These are phyloP conservation scores for Xylariales sp. DNA, from an alignment of 2,329 filamentous ascomycete species.

Conservation along the genomic window DNA sequence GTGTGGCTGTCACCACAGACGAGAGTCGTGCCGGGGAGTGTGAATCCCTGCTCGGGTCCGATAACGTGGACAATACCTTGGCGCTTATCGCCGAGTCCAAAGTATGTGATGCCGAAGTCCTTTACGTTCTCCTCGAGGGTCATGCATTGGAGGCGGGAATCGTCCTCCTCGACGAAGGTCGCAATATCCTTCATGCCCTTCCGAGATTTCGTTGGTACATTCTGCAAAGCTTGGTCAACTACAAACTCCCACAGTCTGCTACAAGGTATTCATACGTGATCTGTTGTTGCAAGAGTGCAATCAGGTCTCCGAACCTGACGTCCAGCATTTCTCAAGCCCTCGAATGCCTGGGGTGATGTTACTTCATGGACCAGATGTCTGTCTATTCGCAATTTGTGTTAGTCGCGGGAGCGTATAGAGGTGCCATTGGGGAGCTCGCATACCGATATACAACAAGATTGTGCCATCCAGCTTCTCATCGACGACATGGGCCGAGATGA, in stretches of 20 bases:
- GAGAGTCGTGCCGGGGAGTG: slow-evolving; percentile 90
- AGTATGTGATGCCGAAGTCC: slow-evolving; percentile 94
- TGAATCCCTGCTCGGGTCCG: slow-evolving; percentile 97
- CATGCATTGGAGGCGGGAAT: slow-evolving; percentile 88
- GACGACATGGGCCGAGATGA: slow-evolving; percentile 89
- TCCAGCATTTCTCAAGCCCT: slow-evolving; percentile 84
- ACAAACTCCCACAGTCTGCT: too few relatives aligned
- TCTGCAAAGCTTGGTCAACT: slow-evolving; percentile 48
- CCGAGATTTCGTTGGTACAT: slow-evolving; percentile 85
- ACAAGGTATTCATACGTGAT: slow-evolving; percentile 80
- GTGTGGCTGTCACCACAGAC: slow-evolving; percentile 98
- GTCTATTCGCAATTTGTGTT: slow-evolving; percentile 57
- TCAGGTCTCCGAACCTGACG: slow-evolving; percentile 88
- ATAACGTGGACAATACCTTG: slow-evolving; percentile 99
- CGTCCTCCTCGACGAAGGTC: slow-evolving; percentile 90
- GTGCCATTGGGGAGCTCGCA: too few relatives aligned
- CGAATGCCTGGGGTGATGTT: slow-evolving; percentile 98
- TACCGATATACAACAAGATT: slow-evolving; percentile 87
- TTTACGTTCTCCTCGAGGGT: slow-evolving; percentile 97
- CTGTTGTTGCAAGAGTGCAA: slow-evolving; percentile 92
- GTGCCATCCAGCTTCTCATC: slow-evolving; percentile 94
- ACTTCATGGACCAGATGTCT: slow-evolving; percentile 97
- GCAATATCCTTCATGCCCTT: slow-evolving; percentile 92
- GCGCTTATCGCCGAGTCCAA: slow-evolving; percentile 90
- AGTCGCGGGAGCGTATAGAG: too few relatives aligned